Base-by-base conservation (phyloP, 441 rosid genomes). In the Pelargonium citronellum region DNA sequence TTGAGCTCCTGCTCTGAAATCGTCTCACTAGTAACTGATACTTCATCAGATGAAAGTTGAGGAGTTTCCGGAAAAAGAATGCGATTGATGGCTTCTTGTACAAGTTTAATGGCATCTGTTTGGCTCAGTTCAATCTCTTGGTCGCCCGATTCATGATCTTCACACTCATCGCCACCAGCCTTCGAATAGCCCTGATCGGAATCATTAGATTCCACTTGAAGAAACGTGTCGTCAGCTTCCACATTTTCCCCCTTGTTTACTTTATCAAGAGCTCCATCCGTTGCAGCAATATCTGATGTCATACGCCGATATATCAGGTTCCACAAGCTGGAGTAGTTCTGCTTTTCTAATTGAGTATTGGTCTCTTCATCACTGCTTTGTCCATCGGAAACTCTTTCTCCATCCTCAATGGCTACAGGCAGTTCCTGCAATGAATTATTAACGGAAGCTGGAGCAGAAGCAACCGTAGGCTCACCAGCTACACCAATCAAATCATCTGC, bases 81-180 rank as follows among this genome's bases (percentile, higher is more conserved):
- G 76, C 84, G 86, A 74, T 82, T 91, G 24, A 95, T 86, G 15
- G 96, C 98, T 81, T 88, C 91, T 78, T 84, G 84, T 47, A 95
- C 91, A 73, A 90, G 74, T 79, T 84, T 86, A 75, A 95, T 75
- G 49, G 93, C 92, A 63, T 83, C 87, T 5, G 78, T 79, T 71
- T 84, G 86, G 76, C 74, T 77, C 11, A 75, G 77, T 70, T 83
- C 84, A 72, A 70, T 69, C 64, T 78, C 80, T 66, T 16, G 73
- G 72, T 57, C 53, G 62, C 43, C 43, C 1, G 43, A 39, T 7
- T 39, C 43, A 7, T 7, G 9, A 39, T 7, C 41, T 39, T 39
- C 43, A 39, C 9, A 39, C 10, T 39, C 43, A 39, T 39, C 43
- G 9, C 43, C 43, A 39, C 10, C 43, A 39, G 43, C 9, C 43